These are phyloP conservation scores for Penicillium glabrum DNA, from an alignment of 2,329 filamentous ascomycete genomes.

Conservation along the genomic window DNA sequence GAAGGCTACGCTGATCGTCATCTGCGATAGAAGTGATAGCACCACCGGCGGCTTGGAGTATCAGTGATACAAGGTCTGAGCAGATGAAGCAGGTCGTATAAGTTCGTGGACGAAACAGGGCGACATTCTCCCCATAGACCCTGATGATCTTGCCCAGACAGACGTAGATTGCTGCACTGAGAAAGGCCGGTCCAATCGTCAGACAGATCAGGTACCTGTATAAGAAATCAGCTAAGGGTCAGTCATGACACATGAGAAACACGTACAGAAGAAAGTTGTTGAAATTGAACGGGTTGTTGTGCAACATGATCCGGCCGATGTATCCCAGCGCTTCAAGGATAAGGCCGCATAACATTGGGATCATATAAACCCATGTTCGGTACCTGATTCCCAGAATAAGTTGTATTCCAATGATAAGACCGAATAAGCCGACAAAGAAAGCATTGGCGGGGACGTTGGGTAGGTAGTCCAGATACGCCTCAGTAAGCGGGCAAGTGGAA, in stretches of 20 bases:
- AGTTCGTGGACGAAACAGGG: constrained; percentile 32
- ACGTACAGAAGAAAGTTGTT: constrained; percentile 46
- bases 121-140: constrained; percentile 33
- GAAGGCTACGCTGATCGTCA: constrained; percentile 26
- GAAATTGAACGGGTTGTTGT: constrained; percentile 48
- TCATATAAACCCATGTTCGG: constrained; percentile 11
- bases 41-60: constrained; percentile 63
- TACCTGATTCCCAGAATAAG: constrained; percentile 5
- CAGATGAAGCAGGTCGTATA: constrained; percentile 56
- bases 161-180: constrained; percentile 65
- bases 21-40: constrained; percentile 51
- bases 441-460: constrained; percentile 14
- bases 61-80: constrained; percentile 61
- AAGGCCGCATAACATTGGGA: constrained; percentile 50
- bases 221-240: constrained; percentile 37
- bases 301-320: constrained; percentile 56
- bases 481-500: constrained; percentile 8
- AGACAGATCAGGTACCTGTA: constrained; percentile 61
- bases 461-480: constrained; percentile 11
- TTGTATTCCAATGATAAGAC: constrained; percentile 5
- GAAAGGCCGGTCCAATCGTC: constrained; percentile 65
- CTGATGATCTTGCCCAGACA: constrained; percentile 45
- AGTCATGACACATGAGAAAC: background rate
- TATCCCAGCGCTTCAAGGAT: constrained; percentile 61
- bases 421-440: constrained; percentile 11